phyloP scores from a whole-genome alignment of 139 green algal species.

The Tetratostichococcus sp. region DNA sequence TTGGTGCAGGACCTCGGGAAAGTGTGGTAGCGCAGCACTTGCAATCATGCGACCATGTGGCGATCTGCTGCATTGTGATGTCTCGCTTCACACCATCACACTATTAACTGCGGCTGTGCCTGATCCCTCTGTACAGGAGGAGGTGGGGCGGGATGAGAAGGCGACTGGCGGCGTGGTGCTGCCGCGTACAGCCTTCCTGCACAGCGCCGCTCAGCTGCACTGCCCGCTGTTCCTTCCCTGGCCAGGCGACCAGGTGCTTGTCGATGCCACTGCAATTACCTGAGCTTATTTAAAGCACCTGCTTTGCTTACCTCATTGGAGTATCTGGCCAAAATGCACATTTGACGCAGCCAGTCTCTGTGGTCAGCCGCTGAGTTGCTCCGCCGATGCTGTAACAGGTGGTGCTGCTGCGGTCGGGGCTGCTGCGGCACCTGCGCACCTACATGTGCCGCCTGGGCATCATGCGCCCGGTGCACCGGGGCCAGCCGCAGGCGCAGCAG shows the following conservation, averaged over 20 bases:
- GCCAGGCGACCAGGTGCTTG: slow-evolving; percentile 23
- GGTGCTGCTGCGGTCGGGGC: slow-evolving; percentile 53
- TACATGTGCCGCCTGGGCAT: slow-evolving; percentile 11
- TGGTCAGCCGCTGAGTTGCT: neutral
- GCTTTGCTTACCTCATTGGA: no score
- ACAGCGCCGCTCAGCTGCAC: slow-evolving; percentile 25
- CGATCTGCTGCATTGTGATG: no score
- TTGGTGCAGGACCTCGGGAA: no score
- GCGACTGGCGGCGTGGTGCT: slow-evolving; percentile 18
- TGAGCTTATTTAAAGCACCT: no score
- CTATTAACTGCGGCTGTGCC: no score
- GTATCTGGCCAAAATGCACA: no score
- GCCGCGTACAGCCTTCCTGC: slow-evolving; percentile 48
- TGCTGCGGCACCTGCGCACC: slow-evolving; percentile 62
- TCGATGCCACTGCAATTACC: neutral
- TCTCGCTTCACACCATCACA: no score
- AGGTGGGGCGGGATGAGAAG: slow-evolving; percentile 22
- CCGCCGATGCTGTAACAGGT: slow-evolving; percentile 11
- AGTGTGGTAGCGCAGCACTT: no score
- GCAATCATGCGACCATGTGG: no score
- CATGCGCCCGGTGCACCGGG: neutral
- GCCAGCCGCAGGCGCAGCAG: neutral
- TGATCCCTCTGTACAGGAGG: no score
- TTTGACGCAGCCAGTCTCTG: no score
- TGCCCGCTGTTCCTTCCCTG: slow-evolving; percentile 69